Evolutionary conservation across 192 early-diverging fungal genomes (phyloP).

Genomic region (Linnemannia exigua): DNA sequence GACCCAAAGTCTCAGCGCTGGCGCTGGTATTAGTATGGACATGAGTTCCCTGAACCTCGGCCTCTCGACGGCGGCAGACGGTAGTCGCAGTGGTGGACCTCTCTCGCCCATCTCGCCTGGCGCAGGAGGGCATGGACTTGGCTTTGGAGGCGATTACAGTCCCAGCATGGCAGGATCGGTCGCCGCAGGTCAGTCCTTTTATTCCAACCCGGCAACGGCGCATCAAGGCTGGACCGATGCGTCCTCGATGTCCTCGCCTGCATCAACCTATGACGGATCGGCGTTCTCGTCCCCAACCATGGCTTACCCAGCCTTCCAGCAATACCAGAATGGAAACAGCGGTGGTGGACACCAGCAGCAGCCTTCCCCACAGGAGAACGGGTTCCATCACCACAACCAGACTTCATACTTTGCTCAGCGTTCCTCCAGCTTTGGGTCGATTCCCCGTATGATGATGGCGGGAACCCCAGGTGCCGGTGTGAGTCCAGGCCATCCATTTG

Average conservation of each 20-base stretch:
- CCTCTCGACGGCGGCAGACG: background rate
- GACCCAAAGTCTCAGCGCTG: constrained; percentile 51
- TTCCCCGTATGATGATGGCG: constrained; percentile 38
- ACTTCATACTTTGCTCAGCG: constrained; percentile 32
- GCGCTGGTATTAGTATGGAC: constrained; percentile 46
- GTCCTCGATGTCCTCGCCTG: constrained; percentile 45
- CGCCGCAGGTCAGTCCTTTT: constrained; percentile 6
- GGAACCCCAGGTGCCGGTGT: constrained; percentile 13
- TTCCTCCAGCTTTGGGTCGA: constrained; percentile 37
- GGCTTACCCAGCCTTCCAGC: constrained; percentile 16
- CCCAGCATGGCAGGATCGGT: background rate
- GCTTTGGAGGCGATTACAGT: constrained; percentile 21
- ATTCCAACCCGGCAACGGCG: constrained; percentile 3
- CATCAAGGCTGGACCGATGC: constrained; percentile 32
- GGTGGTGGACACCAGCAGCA: constrained; percentile 1
- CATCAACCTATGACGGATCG: constrained; percentile 45
- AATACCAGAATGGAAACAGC: constrained; percentile 7
- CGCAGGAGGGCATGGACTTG: background rate
- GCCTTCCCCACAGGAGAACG: constrained; percentile 31
- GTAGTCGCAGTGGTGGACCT: constrained; percentile 19
- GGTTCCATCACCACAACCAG: constrained; percentile 22
- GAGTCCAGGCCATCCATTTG: constrained; percentile 41
- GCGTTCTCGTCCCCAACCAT: constrained; percentile 44
- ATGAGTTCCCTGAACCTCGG: constrained; percentile 14
- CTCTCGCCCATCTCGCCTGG: constrained; percentile 45